These are phyloP conservation scores for Chloris gayana DNA, from an alignment of 176 grass and related monocot genomes.

Conservation along the genomic window DNA sequence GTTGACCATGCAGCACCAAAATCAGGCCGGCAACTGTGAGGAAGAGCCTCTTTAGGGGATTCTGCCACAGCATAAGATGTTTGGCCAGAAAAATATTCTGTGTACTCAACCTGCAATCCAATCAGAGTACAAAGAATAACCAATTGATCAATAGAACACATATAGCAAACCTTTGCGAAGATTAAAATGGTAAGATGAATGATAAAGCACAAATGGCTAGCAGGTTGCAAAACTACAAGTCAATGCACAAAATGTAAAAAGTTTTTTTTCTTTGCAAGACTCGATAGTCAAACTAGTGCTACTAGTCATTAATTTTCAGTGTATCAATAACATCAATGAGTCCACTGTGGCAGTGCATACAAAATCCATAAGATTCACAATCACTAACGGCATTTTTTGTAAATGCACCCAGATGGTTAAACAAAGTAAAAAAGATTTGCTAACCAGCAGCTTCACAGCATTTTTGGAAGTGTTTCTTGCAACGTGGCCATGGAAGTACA, in stretches of 20 bases:
- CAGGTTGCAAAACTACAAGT: not conserved
- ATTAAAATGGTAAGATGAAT: not conserved
- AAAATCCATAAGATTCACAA: not conserved
- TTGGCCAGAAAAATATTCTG: slow-evolving; percentile 95
- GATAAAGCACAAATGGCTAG: not conserved
- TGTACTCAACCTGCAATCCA: slow-evolving; percentile 84
- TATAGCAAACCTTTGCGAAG: not conserved
- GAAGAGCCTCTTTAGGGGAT: slow-evolving; percentile 88
- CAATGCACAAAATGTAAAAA: not conserved
- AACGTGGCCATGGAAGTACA: slow-evolving; percentile 14
- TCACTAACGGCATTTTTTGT: no score
- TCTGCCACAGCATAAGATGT: slow-evolving; percentile 83
- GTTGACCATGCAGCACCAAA: slow-evolving; percentile 76
- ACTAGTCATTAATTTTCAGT: not conserved
- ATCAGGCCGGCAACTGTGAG: slow-evolving; percentile 77
- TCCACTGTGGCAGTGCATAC: not conserved
- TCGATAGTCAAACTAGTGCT: not conserved
- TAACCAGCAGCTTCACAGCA: not conserved
- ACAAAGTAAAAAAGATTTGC: not conserved
- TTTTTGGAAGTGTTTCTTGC: not conserved
- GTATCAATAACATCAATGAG: not conserved
- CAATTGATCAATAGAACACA: slow-evolving; percentile 28
- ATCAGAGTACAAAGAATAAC: slow-evolving; percentile 23
- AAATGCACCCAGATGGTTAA: not conserved
- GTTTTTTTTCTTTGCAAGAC: not conserved